Evolutionary conservation across 2,329 filamentous ascomycete species (phyloP).

Genomic region (Falciphora oryzae): DNA sequence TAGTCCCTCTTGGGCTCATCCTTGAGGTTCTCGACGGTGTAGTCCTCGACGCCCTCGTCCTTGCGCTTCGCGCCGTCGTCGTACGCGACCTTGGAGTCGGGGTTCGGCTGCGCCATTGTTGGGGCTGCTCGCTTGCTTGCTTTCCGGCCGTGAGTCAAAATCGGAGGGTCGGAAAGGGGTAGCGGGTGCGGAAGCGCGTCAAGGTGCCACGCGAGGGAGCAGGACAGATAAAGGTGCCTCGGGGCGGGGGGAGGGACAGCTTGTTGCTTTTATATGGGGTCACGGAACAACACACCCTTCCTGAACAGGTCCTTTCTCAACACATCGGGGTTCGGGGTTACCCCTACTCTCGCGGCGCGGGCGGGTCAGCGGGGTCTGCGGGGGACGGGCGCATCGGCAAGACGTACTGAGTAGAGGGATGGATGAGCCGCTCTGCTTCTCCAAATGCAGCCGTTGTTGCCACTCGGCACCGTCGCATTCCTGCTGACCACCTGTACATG

Average conservation of each 20-base stretch:
- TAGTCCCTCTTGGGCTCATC: slow-evolving; percentile 6
- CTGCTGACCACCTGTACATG: not conserved
- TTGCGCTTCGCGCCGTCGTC: not conserved
- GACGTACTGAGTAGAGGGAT: not conserved
- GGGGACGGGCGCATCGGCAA: not conserved
- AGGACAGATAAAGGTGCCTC: not conserved
- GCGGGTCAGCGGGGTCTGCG: not conserved
- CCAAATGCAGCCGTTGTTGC: not conserved
- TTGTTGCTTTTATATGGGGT: not conserved
- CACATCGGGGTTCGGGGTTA: not conserved
- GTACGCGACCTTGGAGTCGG: slow-evolving; percentile 5
- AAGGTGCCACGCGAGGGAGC: not conserved
- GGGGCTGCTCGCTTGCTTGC: not conserved
- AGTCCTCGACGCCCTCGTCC: not conserved
- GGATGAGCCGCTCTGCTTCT: not conserved
- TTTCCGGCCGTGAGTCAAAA: not conserved
- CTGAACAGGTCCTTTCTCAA: not conserved
- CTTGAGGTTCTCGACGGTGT: not conserved
- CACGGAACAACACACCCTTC: not conserved
- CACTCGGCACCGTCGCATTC: not conserved
- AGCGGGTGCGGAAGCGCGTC: too few relatives aligned
- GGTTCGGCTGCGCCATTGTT: slow-evolving; percentile 5
- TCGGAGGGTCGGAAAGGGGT: not conserved
- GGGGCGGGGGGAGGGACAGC: too few relatives aligned
- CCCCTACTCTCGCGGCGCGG: not conserved